Percentiles rank a stretch among this genome's conserved stretches.
Conservation (phyloP, 2,329 filamentous ascomycete genomes). For the Orbilia javanica region DNA sequence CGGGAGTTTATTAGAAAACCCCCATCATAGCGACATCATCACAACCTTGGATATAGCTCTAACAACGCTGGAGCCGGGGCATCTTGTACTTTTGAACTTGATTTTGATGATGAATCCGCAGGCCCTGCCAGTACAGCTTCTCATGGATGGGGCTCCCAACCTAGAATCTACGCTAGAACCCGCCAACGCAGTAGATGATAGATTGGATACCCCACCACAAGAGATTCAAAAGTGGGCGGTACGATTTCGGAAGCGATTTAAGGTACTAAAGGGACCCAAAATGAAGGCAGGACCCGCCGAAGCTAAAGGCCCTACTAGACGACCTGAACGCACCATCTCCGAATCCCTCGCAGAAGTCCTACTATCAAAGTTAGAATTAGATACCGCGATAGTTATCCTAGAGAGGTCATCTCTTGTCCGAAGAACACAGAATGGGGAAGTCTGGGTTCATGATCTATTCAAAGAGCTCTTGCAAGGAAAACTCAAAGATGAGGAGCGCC, state of each 20-base stretch:
- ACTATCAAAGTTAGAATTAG: background rate
- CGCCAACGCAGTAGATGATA: too few species aligned
- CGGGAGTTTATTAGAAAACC: background rate
- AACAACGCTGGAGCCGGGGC: background rate
- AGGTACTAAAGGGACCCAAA: background rate
- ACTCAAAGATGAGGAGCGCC: slow-evolving; percentile 6
- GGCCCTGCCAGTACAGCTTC: slow-evolving; percentile 16
- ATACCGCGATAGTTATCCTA: background rate
- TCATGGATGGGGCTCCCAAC: slow-evolving; percentile 7
- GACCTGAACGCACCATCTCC: background rate
- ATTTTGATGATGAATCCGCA: slow-evolving; percentile 24
- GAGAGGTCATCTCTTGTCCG: slow-evolving; percentile 32
- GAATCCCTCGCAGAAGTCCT: background rate
- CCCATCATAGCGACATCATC: slow-evolving; percentile 13
- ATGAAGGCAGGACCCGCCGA: too few species aligned
- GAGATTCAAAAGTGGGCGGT: background rate
- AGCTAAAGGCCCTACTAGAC: too few species aligned
- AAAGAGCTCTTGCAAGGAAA: slow-evolving; percentile 4
- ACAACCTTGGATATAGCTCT: slow-evolving; percentile 26
- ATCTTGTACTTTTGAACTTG: slow-evolving; percentile 6
- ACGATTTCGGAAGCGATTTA: background rate
- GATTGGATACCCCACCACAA: background rate
- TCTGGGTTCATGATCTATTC: slow-evolving; percentile 39
- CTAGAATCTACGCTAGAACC: background rate
- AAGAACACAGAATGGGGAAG: slow-evolving; percentile 7